Evolutionary conservation across 371 early-diverging fungal genomes (phyloP).

Genomic region (Apophysomyces elegans): DNA sequence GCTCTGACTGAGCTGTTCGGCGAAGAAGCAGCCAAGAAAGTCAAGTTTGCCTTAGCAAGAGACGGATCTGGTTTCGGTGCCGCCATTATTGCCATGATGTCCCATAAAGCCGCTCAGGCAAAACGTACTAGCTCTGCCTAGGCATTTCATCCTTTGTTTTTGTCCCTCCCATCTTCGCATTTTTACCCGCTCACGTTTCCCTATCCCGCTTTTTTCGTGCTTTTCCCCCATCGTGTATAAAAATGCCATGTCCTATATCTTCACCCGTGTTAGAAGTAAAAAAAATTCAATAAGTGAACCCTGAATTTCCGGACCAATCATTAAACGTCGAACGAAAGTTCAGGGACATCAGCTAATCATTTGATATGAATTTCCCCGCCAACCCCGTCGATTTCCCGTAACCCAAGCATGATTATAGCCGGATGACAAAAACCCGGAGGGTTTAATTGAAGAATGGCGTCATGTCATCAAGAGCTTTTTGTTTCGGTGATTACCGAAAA

Average conservation of each 20-base stretch:
- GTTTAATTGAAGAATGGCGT: too few relatives aligned
- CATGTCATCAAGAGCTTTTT: too few relatives aligned
- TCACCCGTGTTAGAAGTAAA: too few relatives aligned
- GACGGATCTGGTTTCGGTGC: constrained; percentile 84
- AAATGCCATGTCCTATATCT: background rate
- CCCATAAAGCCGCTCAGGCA: constrained; percentile 26
- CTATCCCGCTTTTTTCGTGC: background rate
- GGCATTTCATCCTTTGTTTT: background rate
- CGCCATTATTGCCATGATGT: constrained; percentile 78
- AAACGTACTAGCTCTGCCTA: background rate
- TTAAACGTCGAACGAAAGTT: background rate
- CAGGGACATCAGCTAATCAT: constrained; percentile 9
- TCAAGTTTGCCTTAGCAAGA: constrained; percentile 24
- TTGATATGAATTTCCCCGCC: background rate
- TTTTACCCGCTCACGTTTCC: background rate
- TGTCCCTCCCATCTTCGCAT: background rate
- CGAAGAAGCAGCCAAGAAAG: constrained; percentile 52
- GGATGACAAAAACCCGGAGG: too few relatives aligned
- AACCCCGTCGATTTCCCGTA: background rate
- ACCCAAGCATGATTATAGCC: too few relatives aligned
- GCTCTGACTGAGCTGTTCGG: constrained; percentile 78
- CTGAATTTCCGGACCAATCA: constrained; percentile 8
- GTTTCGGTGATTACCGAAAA: too few relatives aligned
- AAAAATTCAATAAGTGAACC: background rate
- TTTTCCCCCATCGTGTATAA: background rate